Evolutionary conservation across 352 stramenopile species (phyloP).

Genomic region (Phytophthora syringae): DNA sequence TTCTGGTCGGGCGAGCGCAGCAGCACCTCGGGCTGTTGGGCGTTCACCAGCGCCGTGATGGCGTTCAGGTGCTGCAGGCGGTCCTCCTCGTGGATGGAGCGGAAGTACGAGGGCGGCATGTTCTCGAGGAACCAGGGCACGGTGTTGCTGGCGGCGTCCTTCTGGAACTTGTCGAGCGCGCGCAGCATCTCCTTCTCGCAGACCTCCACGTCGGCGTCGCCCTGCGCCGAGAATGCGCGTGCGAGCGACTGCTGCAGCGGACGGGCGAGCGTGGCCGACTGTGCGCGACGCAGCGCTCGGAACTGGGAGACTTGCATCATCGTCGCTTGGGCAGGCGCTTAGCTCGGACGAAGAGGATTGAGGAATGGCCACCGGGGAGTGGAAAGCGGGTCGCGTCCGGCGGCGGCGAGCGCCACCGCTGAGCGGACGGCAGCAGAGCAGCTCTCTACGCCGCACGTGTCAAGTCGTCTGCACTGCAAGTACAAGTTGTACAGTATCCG

Average conservation of each 20-base stretch:
- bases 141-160: constrained; percentile 68
- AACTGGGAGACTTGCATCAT: constrained; percentile 35
- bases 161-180: constrained; percentile 75
- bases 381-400: neutral
- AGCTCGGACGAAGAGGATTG: constrained; percentile 25
- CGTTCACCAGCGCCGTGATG: constrained; percentile 81
- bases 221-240: constrained; percentile 18
- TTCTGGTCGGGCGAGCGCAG: constrained; percentile 74
- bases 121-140: constrained; percentile 90
- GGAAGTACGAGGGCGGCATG: constrained; percentile 91
- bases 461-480: constrained; percentile 17
- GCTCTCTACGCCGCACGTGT: no score
- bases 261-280: neutral
- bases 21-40: constrained; percentile 82
- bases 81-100: constrained; percentile 84
- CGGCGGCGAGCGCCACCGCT: neutral
- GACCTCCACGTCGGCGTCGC: constrained; percentile 18
- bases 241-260: constrained; percentile 7
- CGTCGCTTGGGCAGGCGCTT: constrained; percentile 23
- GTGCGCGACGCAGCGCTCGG: constrained; percentile 16
- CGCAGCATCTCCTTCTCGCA: constrained; percentile 56
- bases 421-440: neutral
- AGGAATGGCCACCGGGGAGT: constrained; percentile 31
- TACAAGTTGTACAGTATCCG: neutral
- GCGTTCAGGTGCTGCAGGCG: constrained; percentile 88